A percentile compares a stretch with the other conserved stretches of the same genome.
Conservation (phyloP, 2,329 filamentous ascomycete species). For the Fusarium xyrophilum region DNA sequence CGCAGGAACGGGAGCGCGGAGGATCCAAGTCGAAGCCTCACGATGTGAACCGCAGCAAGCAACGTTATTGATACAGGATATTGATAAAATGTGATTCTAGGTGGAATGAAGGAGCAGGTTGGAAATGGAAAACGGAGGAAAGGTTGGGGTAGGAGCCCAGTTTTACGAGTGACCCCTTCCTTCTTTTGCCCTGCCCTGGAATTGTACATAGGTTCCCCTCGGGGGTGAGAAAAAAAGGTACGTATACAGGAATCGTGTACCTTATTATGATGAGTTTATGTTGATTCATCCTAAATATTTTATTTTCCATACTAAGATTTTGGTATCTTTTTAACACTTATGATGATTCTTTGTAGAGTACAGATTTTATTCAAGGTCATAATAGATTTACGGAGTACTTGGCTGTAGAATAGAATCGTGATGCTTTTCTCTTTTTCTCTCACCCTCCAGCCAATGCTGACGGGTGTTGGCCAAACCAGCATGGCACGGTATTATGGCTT, state of each 20-base stretch:
- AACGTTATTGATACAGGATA: constrained; percentile 1
- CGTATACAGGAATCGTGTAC: neutral
- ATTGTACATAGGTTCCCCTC: neutral
- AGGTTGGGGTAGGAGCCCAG: constrained; percentile 31
- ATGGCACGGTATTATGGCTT: constrained; percentile 30
- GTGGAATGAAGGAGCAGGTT: constrained; percentile 8
- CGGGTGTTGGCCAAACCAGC: constrained; percentile 6
- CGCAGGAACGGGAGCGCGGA: too few relatives aligned
- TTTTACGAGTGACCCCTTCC: constrained; percentile 16
- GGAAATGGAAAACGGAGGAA: constrained; percentile 17
- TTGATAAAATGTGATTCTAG: neutral
- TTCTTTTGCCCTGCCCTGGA: constrained; percentile 32
- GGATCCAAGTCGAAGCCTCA: neutral
- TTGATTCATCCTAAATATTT: neutral
- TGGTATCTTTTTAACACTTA: neutral
- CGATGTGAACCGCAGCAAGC: neutral
- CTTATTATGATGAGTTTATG: neutral
- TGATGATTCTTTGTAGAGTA: neutral
- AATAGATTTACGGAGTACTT: neutral
- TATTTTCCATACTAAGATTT: neutral
- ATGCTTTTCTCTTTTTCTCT: neutral
- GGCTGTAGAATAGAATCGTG: neutral
- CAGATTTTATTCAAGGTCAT: neutral
- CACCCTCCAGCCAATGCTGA: constrained; percentile 11
- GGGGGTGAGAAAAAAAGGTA: neutral